Conservation (phyloP, 164 flowering plant species). For the Platanus orientalis region DNA sequence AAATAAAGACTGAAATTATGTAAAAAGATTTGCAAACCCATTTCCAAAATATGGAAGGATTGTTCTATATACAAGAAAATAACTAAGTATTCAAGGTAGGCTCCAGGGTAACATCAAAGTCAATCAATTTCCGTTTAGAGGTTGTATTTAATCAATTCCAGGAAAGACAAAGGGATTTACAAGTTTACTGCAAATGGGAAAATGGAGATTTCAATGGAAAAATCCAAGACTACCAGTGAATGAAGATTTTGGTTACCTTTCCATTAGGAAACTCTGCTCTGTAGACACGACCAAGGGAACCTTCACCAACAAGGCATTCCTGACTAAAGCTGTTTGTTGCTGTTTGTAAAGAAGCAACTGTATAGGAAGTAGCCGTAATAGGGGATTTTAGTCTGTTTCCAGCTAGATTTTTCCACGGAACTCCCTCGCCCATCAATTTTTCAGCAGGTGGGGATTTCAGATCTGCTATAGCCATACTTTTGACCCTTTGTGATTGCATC, state of each 20-base stretch:
- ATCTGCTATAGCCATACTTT: conserved; percentile 45
- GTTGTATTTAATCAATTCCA: background rate
- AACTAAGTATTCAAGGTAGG: too few species aligned
- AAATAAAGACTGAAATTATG: too few species aligned
- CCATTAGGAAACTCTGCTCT: conserved; percentile 84
- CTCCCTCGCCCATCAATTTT: conserved; percentile 43
- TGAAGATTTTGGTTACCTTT: conserved; percentile 47
- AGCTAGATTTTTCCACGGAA: conserved; percentile 54
- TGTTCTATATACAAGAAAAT: too few species aligned
- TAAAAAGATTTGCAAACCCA: too few species aligned
- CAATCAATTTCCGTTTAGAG: too few species aligned
- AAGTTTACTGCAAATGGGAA: background rate
- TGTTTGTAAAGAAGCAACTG: conserved; percentile 80
- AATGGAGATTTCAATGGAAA: too few species aligned
- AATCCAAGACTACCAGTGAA: background rate
- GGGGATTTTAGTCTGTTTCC: conserved; percentile 61
- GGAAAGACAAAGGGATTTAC: background rate
- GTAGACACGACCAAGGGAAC: conserved; percentile 97
- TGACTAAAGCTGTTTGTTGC: conserved; percentile 86
- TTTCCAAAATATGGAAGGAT: too few species aligned
- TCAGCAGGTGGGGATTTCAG: conserved; percentile 75
- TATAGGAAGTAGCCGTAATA: conserved; percentile 75
- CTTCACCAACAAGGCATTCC: conserved; percentile 89
- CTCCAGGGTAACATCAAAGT: too few species aligned
- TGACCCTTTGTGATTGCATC: conserved; percentile 59